These are phyloP conservation scores for Pythium sukuiense DNA, from an alignment of 352 stramenopile genomes.

Conservation along the genomic window DNA sequence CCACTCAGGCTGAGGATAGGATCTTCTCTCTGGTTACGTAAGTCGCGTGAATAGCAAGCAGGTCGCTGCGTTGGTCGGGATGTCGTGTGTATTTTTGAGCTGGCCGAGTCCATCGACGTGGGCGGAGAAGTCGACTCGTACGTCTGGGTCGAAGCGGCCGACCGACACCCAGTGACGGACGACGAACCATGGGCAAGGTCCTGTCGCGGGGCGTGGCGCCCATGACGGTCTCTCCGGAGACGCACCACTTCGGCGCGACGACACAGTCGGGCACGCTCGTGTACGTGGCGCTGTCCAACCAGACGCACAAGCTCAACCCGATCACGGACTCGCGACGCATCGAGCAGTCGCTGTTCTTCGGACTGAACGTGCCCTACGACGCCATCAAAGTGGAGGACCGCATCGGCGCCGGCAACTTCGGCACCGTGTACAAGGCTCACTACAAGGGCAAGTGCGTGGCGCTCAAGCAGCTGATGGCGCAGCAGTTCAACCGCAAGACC, in stretches of 20 bases:
- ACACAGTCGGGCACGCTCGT: conserved; percentile 73
- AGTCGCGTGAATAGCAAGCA: neutral
- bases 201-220: conserved; percentile 45
- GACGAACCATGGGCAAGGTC: conserved; percentile 40
- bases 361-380: conserved; percentile 60
- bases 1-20: neutral
- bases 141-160: neutral
- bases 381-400: conserved; percentile 67
- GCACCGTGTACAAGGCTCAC: conserved; percentile 76
- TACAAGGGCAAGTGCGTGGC: conserved; percentile 76
- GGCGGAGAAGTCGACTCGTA: neutral
- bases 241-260: conserved; percentile 59
- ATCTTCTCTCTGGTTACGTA: neutral
- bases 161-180: neutral
- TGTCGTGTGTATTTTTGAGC: neutral
- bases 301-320: conserved; percentile 47
- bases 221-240: conserved; percentile 60
- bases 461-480: conserved; percentile 61
- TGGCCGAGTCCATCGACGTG: neutral
- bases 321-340: conserved; percentile 62
- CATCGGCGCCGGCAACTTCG: conserved; percentile 75
- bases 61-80: neutral
- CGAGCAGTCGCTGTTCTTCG: conserved; percentile 66
- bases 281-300: conserved; percentile 71
- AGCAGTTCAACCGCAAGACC: conserved; percentile 57